These are phyloP conservation scores for Rhodotorula mucilaginosa DNA, from an alignment of 1,284 basidiomycete genomes.

Conservation along the genomic window DNA sequence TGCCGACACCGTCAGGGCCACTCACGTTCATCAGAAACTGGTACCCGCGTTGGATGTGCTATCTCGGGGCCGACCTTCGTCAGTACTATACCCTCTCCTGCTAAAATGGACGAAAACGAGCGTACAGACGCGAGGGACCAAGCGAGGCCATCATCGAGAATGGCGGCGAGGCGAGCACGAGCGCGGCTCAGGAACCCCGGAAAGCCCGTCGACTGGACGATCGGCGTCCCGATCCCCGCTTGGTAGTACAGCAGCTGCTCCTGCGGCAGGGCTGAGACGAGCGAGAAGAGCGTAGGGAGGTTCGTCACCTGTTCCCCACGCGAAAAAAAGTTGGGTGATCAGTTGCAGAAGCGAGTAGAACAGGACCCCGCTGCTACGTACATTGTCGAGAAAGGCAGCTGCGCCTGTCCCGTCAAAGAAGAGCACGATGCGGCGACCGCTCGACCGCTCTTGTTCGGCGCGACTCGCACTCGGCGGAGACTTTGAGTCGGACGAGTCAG, in stretches of 20 bases:
- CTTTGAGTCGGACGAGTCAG: background rate
- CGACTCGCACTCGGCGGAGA: background rate
- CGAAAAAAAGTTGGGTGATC: background rate
- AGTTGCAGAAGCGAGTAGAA: too few species aligned
- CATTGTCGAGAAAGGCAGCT: conserved; percentile 7
- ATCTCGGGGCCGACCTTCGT: too few species aligned
- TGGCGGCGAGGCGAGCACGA: background rate
- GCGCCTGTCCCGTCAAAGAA: conserved; percentile 39
- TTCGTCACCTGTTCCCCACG: conserved; percentile 15
- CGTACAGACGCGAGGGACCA: conserved; percentile 1
- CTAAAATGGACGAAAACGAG: too few species aligned
- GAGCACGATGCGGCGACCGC: conserved; percentile 6
- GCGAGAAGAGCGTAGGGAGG: conserved; percentile 5
- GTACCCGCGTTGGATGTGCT: conserved; percentile 53
- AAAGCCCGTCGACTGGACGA: background rate
- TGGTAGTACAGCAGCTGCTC: conserved; percentile 25
- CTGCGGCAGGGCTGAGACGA: conserved; percentile 1
- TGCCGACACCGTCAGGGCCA: fast-evolving
- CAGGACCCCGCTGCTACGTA: background rate
- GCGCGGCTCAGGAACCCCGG: background rate
- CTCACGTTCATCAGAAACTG: conserved; percentile 44
- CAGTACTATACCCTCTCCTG: too few species aligned
- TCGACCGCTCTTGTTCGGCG: background rate
- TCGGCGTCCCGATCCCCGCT: conserved; percentile 5
- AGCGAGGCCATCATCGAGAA: conserved; percentile 15